A percentile compares a stretch with the other conserved stretches of the same genome.
These are phyloP conservation scores for Coemansia sp. DNA, from an alignment of 192 early-diverging fungal genomes.

Conservation along the genomic window DNA sequence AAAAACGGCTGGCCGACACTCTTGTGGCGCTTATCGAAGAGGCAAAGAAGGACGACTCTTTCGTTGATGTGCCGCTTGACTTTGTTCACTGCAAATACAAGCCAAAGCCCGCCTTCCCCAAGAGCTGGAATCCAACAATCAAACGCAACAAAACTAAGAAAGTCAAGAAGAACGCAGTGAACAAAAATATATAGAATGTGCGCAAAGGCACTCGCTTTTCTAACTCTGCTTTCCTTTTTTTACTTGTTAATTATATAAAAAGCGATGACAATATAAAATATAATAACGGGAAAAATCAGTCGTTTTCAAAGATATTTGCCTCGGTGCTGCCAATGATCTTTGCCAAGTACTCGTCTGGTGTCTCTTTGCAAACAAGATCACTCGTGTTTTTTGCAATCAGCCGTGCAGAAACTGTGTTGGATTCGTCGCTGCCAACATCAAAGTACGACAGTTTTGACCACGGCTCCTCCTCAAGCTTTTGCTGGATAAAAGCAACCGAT, in stretches of 20 bases:
- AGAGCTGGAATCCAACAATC: slow-evolving; percentile 25
- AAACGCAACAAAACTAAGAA: slow-evolving; percentile 1
- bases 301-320: slow-evolving; percentile 22
- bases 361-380: slow-evolving; percentile 28
- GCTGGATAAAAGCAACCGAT: slow-evolving; percentile 58
- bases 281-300: not conserved
- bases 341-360: slow-evolving; percentile 37
- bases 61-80: slow-evolving; percentile 45
- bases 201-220: too few relatives aligned
- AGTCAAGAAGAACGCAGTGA: not conserved
- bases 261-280: not conserved
- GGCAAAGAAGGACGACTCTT: slow-evolving; percentile 46
- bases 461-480: slow-evolving; percentile 68
- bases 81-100: slow-evolving; percentile 36
- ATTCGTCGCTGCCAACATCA: slow-evolving; percentile 53
- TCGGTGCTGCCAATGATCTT: slow-evolving; percentile 40
- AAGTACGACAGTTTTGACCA: slow-evolving; percentile 71
- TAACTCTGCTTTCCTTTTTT: too few relatives aligned
- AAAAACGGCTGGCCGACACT: slow-evolving; percentile 46
- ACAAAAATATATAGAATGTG: not conserved
- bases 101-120: slow-evolving; percentile 29
- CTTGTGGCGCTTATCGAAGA: slow-evolving; percentile 34
- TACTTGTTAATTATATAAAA: not conserved
- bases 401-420: slow-evolving; percentile 8
- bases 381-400: slow-evolving; percentile 38